phyloP scores from a whole-genome alignment of 176 grass and related monocot genomes.

The Eremochloa ophiuroides region DNA sequence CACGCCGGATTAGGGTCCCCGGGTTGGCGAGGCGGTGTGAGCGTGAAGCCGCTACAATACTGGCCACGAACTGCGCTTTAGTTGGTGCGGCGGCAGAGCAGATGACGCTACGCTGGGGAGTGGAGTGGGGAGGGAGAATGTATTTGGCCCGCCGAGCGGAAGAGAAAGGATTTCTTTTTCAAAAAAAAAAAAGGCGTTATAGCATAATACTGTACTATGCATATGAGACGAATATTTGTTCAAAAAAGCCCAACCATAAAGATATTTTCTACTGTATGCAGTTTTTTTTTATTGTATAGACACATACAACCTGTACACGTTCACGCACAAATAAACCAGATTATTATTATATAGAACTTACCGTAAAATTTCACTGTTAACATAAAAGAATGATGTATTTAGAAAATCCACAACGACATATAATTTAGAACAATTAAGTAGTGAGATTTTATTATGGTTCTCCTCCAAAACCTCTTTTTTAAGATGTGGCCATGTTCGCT shows the following conservation, averaged over 20 bases:
- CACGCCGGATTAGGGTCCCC: conserved; percentile 29
- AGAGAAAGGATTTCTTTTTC: background rate
- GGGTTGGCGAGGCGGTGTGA: conserved; percentile 22
- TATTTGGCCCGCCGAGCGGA: background rate
- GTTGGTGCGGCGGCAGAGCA: background rate
- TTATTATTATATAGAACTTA: too few species aligned
- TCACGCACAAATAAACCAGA: too few species aligned
- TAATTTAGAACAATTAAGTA: too few species aligned
- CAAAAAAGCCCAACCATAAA: background rate
- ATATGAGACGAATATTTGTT: background rate
- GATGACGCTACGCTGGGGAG: background rate
- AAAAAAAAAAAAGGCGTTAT: background rate
- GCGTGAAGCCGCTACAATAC: conserved; percentile 15
- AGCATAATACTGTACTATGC: too few species aligned
- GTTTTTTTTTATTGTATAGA: background rate
- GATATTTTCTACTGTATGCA: background rate
- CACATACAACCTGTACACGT: too few species aligned
- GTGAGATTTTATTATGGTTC: too few species aligned
- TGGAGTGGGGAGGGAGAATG: background rate
- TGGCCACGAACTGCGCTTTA: background rate
- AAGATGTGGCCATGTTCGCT: too few species aligned
- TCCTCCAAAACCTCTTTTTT: too few species aligned
- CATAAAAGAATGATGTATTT: too few species aligned
- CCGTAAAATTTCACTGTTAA: too few species aligned
- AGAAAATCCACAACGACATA: too few species aligned